Base-by-base conservation (phyloP, 1,284 basidiomycete species). In the Cutaneotrichosporon daszewskae region DNA sequence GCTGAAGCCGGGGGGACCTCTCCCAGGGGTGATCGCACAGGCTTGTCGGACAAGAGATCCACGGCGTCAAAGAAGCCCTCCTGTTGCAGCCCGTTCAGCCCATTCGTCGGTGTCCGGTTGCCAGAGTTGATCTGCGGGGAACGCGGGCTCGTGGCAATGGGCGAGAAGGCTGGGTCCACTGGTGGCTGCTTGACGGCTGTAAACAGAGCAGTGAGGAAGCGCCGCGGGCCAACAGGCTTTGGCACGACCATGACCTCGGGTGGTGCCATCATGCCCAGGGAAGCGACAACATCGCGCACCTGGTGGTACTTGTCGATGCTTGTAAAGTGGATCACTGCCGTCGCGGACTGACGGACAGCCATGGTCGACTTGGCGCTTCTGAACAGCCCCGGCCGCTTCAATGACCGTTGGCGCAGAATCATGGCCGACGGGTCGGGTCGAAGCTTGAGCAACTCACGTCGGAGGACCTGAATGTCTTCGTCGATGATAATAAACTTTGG, bases 221-320 rank as follows among this genome's bases (percentile, higher is more conserved):
- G 80, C 26, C 91, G 80, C 1, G 91, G 91, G 4, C 92, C 92
- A 9, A 87, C 89, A 5, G 91, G 91, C 69, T 96, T 96, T 5
- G 89, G 91, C 22, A 96, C 84, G 53, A 96, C 87, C 75, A 95
- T 85, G 22, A 94, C 80, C 57, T 96, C 91, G 0, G 90, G 84
- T 3, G 78, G 57, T 9, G 6, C n/a, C 18, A 51, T 59, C 51
- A 45, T 70, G 1, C 59, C 53, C 6, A 57, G 48, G 4, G 45
- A 45, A 52, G 89, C 82, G 19, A 96, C 76, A n/a, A 83, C 74
- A 54, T 94, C 89, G 57, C 86, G 87, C 39, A 90, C 83, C 34
- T 79, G 66, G 64, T 88, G 89, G 75, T 86, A 96, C 57, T 91
- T 90, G 8, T 81, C 75, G 9, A 96, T 74, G 53, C 86, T 87